These are phyloP conservation scores for Vachellia pachyceras DNA, from an alignment of 306 rosid species.

Conservation along the genomic window DNA sequence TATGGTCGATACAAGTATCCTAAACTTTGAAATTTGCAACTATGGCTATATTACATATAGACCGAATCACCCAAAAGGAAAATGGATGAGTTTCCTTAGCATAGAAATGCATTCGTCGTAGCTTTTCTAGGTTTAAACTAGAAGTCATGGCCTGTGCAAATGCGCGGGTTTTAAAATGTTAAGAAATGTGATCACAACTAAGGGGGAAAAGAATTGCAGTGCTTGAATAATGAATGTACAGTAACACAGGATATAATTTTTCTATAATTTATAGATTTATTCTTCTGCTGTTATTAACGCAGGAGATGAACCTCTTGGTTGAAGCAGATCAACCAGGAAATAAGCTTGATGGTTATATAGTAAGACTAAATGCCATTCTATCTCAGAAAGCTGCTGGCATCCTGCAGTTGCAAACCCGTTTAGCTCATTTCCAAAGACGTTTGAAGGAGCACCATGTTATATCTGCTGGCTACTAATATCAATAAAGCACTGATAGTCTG, in stretches of 20 bases:
- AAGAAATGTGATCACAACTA: too few relatives aligned
- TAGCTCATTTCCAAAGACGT: constrained; percentile 92
- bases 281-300: constrained; percentile 42
- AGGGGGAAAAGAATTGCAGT: neutral
- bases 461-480: constrained; percentile 66
- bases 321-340: constrained; percentile 99
- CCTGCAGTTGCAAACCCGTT: constrained; percentile 84
- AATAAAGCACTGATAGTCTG: constrained; percentile 27
- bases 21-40: neutral
- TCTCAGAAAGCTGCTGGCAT: constrained; percentile 98
- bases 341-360: constrained; percentile 80
- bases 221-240: too few relatives aligned
- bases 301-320: constrained; percentile 98
- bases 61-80: too few relatives aligned
- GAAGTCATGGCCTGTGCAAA: neutral
- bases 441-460: constrained; percentile 91
- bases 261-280: neutral
- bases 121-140: constrained; percentile 10
- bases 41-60: too few relatives aligned
- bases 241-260: neutral
- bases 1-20: neutral
- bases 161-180: too few relatives aligned
- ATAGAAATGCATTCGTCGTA: constrained; percentile 20
- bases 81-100: constrained; percentile 7
- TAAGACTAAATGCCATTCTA: constrained; percentile 82